Conservation (phyloP, 805 yeast genomes). For the Candida sphagnicola region DNA sequence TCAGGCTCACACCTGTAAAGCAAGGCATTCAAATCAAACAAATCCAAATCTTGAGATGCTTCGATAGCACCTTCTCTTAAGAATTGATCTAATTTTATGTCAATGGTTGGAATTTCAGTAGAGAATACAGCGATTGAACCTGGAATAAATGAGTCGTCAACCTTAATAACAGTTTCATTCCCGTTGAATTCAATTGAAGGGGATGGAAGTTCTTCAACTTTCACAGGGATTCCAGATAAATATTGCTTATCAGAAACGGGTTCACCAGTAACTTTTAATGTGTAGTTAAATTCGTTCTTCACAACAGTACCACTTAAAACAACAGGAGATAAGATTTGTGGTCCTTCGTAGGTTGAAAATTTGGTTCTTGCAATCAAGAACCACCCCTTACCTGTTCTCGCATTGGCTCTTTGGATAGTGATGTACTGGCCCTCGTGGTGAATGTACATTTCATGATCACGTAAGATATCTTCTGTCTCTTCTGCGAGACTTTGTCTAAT, state of each 20-base stretch:
- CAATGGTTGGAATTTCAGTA: constrained; percentile 66
- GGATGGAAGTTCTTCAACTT: constrained; percentile 48
- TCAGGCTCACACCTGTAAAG: constrained; percentile 81
- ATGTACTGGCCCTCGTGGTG: constrained; percentile 93
- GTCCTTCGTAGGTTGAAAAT: constrained; percentile 44
- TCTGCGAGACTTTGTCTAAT: constrained; percentile 56
- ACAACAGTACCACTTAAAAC: constrained; percentile 58
- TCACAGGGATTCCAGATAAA: constrained; percentile 65
- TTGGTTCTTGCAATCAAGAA: constrained; percentile 85
- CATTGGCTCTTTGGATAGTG: constrained; percentile 82
- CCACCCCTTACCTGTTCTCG: constrained; percentile 84
- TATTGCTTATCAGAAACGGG: constrained; percentile 30
- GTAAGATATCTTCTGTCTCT: constrained; percentile 51
- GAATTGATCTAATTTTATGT: constrained; percentile 57
- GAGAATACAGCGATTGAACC: constrained; percentile 87
- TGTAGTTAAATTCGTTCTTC: constrained; percentile 54
- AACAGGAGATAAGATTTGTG: constrained; percentile 57
- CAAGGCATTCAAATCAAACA: constrained; percentile 71
- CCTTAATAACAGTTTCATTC: constrained; percentile 47
- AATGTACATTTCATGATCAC: constrained; percentile 81
- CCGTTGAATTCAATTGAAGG: constrained; percentile 47
- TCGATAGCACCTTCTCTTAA: constrained; percentile 74
- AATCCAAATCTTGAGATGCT: constrained; percentile 57
- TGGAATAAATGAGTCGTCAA: constrained; percentile 69
- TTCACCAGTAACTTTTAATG: constrained; percentile 52